A percentile compares a stretch with the other conserved stretches of the same genome.
Evolutionary conservation across 2,329 filamentous ascomycete genomes (phyloP).

Genomic region (Paecilomyces sp.): DNA sequence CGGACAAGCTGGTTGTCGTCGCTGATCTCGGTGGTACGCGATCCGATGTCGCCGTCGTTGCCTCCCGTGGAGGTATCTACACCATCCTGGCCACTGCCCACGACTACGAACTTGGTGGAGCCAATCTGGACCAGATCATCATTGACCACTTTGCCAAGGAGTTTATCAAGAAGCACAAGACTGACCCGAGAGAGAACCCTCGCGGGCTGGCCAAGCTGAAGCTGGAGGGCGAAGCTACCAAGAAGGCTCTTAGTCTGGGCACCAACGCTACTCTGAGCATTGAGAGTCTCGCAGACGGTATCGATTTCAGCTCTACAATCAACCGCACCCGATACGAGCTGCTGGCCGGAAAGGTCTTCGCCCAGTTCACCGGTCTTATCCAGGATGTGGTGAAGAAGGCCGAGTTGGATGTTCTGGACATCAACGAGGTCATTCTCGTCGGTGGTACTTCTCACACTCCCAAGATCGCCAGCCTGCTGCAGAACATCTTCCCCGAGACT

Average conservation of each 20-base stretch:
- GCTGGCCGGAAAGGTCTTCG: conserved; percentile 76
- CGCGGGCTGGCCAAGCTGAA: conserved; percentile 86
- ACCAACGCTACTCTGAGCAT: conserved; percentile 86
- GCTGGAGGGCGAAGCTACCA: conserved; percentile 81
- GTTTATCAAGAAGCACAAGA: conserved; percentile 94
- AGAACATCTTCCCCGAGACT: conserved; percentile 69
- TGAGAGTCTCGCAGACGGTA: conserved; percentile 79
- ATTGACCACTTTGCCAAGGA: conserved; percentile 98
- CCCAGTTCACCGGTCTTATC: conserved; percentile 78
- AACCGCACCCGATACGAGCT: conserved; percentile 93
- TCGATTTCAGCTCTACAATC: conserved; percentile 86
- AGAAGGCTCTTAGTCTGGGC: conserved; percentile 85
- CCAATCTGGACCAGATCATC: conserved; percentile 79
- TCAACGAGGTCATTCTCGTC: conserved; percentile 89
- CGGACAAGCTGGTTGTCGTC: conserved; percentile 87
- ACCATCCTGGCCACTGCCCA: conserved; percentile 88
- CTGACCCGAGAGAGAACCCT: conserved; percentile 75
- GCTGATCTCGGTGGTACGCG: conserved; percentile 89
- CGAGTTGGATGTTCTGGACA: conserved; percentile 80
- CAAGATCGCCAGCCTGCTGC: conserved; percentile 77
- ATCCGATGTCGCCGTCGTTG: conserved; percentile 84
- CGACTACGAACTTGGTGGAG: conserved; percentile 89
- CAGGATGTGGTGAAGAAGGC: conserved; percentile 86
- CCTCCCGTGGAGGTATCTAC: conserved; percentile 91
- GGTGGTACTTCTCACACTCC: conserved; percentile 92